These are phyloP conservation scores for Zelonia costaricensis DNA, from an alignment of 208 protist species.

Conservation along the genomic window DNA sequence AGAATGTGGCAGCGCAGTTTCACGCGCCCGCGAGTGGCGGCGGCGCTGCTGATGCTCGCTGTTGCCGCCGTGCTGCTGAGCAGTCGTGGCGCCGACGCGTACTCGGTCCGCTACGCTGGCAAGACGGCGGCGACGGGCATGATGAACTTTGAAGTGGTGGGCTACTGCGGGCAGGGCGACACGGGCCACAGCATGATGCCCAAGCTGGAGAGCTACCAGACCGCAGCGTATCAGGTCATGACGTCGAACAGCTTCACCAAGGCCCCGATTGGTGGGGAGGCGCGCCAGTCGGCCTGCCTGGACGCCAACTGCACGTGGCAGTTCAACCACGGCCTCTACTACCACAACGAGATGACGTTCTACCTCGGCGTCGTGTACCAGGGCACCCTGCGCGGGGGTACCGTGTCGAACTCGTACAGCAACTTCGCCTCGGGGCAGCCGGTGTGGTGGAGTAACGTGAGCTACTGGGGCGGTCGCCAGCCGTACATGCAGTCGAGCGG, in stretches of 20 bases:
- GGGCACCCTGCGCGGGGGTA: conserved; percentile 9
- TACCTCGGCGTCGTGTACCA: conserved; percentile 49
- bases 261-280: conserved; percentile 50
- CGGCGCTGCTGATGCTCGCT: conserved; percentile 9
- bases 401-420: conserved; percentile 25
- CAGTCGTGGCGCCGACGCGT: conserved; percentile 21
- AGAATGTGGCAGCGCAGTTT: no score
- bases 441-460: conserved; percentile 40
- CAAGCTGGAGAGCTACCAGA: conserved; percentile 38
- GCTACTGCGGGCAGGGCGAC: conserved; percentile 39
- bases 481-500: conserved; percentile 35
- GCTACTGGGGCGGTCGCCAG: conserved; percentile 50
- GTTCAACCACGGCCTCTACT: conserved; percentile 58
- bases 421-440: conserved; percentile 38
- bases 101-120: conserved; percentile 43
- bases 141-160: conserved; percentile 20
- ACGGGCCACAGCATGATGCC: conserved; percentile 65
- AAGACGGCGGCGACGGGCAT: conserved; percentile 15
- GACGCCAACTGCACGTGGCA: conserved; percentile 44
- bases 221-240: conserved; percentile 17
- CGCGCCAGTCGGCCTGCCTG: conserved; percentile 44
- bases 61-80: conserved; percentile 16
- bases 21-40: neutral
- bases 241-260: conserved; percentile 18
- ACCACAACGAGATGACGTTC: conserved; percentile 48